These are phyloP conservation scores for Starmerella etchellsii DNA, from an alignment of 805 yeast species.

Conservation along the genomic window DNA sequence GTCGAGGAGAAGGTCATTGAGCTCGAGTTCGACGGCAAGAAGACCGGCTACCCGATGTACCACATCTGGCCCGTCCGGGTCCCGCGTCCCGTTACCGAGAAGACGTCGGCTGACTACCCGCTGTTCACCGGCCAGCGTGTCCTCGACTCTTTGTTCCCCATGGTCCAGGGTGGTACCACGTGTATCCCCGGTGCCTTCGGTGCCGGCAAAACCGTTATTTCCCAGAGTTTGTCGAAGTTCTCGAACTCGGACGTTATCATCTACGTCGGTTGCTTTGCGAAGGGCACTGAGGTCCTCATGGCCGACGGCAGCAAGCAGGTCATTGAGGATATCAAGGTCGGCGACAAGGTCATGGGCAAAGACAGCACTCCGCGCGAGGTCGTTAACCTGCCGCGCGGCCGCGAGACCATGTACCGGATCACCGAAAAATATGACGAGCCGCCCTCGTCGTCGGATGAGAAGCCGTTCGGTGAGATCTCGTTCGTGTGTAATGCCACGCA, in stretches of 20 bases:
- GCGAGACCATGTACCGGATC: slow-evolving; percentile 33
- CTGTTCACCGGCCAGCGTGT: slow-evolving; percentile 98
- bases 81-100: slow-evolving; percentile 96
- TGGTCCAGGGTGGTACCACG: slow-evolving; percentile 99
- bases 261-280: slow-evolving; percentile 53
- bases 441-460: slow-evolving; percentile 3
- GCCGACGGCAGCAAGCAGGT: slow-evolving; percentile 31
- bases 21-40: slow-evolving; percentile 87
- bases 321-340: slow-evolving; percentile 30
- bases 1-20: slow-evolving; percentile 84
- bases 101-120: slow-evolving; percentile 86
- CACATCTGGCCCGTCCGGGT: slow-evolving; percentile 99
- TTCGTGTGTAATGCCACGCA: slow-evolving; percentile 32
- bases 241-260: slow-evolving; percentile 95
- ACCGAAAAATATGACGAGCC: slow-evolving; percentile 19
- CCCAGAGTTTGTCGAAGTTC: slow-evolving; percentile 92
- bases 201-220: slow-evolving; percentile 97
- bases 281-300: slow-evolving; percentile 30
- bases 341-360: slow-evolving; percentile 33
- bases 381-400: slow-evolving; percentile 33
- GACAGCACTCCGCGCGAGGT: slow-evolving; percentile 34
- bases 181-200: slow-evolving; percentile 99
- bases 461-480: slow-evolving; percentile 11
- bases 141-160: slow-evolving; percentile 91
- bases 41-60: slow-evolving; percentile 74